phyloP scores from a whole-genome alignment of 495 filamentous ascomycete species.

The Penicillium angulare region DNA sequence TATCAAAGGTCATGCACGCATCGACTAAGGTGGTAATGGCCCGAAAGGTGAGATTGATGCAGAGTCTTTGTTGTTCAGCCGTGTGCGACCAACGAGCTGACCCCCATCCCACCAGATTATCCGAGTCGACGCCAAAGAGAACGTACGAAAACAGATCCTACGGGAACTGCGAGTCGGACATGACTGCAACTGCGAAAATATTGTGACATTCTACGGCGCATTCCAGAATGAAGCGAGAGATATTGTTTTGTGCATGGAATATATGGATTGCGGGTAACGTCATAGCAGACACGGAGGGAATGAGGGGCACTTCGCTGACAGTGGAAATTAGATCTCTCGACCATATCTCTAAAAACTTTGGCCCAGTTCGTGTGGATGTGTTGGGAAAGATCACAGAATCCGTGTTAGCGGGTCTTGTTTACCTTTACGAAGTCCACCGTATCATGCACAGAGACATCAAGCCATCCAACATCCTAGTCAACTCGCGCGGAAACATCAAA shows the following conservation, averaged over 20 bases:
- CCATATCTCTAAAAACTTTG: constrained; percentile 88
- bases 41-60: constrained; percentile 67
- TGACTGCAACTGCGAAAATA: constrained; percentile 93
- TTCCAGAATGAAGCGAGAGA: constrained; percentile 94
- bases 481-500: constrained; percentile 91
- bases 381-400: constrained; percentile 98
- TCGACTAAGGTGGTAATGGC: constrained; percentile 96
- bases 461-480: constrained; percentile 94
- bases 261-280: constrained; percentile 96
- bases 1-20: constrained; percentile 95
- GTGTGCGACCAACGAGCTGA: constrained; percentile 5
- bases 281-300: constrained; percentile 1
- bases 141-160: constrained; percentile 92
- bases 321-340: constrained; percentile 73
- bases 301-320: constrained; percentile 11
- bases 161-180: constrained; percentile 97
- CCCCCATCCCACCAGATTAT: constrained; percentile 65
- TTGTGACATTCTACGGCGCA: constrained; percentile 95
- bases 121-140: constrained; percentile 95
- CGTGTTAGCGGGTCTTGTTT: constrained; percentile 88
- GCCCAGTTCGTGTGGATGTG: constrained; percentile 95
- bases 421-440: constrained; percentile 88
- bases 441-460: constrained; percentile 99
- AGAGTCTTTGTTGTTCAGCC: background rate
- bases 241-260: constrained; percentile 99